Base-by-base conservation (phyloP, 1,139 yeast species). In the Candida neerlandica region DNA sequence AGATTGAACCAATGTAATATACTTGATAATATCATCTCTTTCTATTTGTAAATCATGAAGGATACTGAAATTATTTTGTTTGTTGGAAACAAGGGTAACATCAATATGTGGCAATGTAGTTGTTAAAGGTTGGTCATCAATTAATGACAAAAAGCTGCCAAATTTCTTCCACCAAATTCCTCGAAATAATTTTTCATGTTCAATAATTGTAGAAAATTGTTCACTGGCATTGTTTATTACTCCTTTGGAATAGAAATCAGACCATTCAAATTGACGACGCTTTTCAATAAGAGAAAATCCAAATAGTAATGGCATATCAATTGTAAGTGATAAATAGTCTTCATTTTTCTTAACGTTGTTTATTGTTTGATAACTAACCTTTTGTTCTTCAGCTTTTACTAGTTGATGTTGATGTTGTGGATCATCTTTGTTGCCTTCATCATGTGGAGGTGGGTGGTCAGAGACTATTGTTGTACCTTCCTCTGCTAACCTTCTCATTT, bases 231-330 rank as follows among this genome's bases (percentile, higher is more conserved):
- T 78, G 35, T 72, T 70, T 0, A 79, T 77, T 1, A 82, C 62
- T 1, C 78, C 77, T 49, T 77, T 76, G 40, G 86, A 66, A 45
- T 80, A 80, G 53, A 74, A 75, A 45, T 77, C 77, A 23, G 77
- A 70, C 95, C 96, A 89, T 55, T 82, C 84, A 41, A 71, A 70
- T 54, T 94, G 84, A 47, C 96, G 77, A 49, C 87, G 67, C 44
- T 74, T 75, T 59, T 92, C 97, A 41, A 91, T 78, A 21, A 89
- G 62, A 62, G 85, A 77, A 27, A 88, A 78, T 1, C 98, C 98
- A 63, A 89, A 89, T 1, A 90, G 68, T 38, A 89, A 69, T 0
- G 98, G 97, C 46, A 91, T 64, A 62, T 90, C 97, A 15, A 85
- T 77, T 1, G 89, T 84, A 14, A 79, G 60, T 1, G 84, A 76